Evolutionary conservation across 306 rosid species (phyloP).

Genomic region (Biancaea sappan): DNA sequence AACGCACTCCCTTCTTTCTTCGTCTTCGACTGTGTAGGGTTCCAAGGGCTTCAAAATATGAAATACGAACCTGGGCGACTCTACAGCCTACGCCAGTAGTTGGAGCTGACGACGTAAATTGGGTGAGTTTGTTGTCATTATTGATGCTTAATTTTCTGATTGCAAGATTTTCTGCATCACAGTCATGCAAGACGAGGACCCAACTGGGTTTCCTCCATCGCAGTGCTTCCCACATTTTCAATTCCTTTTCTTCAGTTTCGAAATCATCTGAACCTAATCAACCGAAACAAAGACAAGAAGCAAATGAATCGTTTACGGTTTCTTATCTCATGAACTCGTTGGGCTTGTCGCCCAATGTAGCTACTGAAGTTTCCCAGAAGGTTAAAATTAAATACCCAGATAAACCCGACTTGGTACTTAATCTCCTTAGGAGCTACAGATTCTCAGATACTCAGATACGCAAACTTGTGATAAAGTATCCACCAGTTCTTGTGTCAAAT

Average conservation of each 20-base stretch:
- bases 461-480: background rate
- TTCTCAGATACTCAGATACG: constrained; percentile 36
- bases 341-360: constrained; percentile 37
- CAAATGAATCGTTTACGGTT: constrained; percentile 4
- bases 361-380: constrained; percentile 8
- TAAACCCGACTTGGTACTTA: constrained; percentile 30
- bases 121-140: background rate
- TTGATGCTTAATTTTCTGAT: constrained; percentile 1
- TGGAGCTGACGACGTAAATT: background rate
- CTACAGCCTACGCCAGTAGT: background rate
- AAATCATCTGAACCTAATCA: background rate
- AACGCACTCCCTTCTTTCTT: too few species aligned
- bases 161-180: background rate
- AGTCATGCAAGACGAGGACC: background rate
- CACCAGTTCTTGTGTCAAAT: constrained; percentile 17
- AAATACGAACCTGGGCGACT: background rate
- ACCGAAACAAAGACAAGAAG: background rate
- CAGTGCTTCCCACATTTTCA: background rate
- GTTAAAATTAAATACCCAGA: background rate
- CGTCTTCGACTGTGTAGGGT: too few species aligned
- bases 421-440: constrained; percentile 35
- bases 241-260: background rate
- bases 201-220: background rate
- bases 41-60: background rate
- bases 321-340: constrained; percentile 35